Evolutionary conservation across 176 grass and related monocot species (phyloP).

Genomic region (Poa pratensis): DNA sequence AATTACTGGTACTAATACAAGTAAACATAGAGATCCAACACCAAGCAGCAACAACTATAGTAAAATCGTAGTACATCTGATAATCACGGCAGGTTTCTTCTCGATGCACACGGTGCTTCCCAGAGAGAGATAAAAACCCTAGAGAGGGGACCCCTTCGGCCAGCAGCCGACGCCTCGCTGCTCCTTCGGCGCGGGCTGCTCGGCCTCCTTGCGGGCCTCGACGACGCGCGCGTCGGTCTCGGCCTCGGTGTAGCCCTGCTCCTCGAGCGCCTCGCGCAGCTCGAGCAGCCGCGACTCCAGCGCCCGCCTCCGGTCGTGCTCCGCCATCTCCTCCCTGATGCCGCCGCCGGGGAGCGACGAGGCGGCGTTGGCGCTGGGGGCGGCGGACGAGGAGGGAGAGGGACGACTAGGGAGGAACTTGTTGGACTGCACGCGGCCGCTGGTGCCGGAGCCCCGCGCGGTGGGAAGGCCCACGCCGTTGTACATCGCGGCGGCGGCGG

Average conservation of each 20-base stretch:
- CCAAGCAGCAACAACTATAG: too few relatives aligned
- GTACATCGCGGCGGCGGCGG: slow-evolving; percentile 45
- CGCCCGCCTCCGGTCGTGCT: slow-evolving; percentile 61
- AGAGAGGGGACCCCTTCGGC: neutral
- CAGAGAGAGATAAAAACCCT: neutral
- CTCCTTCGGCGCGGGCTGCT: neutral
- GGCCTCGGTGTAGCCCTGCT: slow-evolving; percentile 50
- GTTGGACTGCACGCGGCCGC: slow-evolving; percentile 61
- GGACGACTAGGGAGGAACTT: slow-evolving; percentile 58
- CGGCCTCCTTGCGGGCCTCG: slow-evolving; percentile 42
- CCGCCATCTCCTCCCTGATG: slow-evolving; percentile 53
- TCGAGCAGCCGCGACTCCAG: slow-evolving; percentile 57
- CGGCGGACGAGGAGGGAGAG: neutral
- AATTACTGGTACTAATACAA: neutral
- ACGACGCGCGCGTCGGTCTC: slow-evolving; percentile 52
- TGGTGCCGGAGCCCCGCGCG: slow-evolving; percentile 63
- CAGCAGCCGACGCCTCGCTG: slow-evolving; percentile 3
- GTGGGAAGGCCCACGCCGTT: slow-evolving; percentile 72
- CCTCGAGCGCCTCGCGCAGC: slow-evolving; percentile 55
- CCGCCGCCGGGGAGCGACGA: neutral
- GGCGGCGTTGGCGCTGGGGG: neutral
- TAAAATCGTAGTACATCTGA: too few relatives aligned
- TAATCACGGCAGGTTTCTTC: neutral
- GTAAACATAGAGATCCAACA: neutral
- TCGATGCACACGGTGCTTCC: neutral